phyloP scores from a whole-genome alignment of 2,329 filamentous ascomycete species.

The Phoma sp. region DNA sequence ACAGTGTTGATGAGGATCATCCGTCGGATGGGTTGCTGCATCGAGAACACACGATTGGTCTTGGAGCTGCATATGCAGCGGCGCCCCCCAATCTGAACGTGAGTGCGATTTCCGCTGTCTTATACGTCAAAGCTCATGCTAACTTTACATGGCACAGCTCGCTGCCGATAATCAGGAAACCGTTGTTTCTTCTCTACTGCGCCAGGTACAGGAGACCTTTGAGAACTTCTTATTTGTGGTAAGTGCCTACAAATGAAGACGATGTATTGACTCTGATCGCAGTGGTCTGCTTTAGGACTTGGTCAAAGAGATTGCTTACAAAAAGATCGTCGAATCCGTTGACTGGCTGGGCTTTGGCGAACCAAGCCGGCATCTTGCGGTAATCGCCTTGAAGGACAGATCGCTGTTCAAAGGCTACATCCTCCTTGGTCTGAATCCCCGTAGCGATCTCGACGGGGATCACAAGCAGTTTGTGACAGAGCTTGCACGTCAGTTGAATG shows the following conservation, averaged over 20 bases:
- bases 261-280: neutral
- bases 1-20: neutral
- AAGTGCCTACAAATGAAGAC: neutral
- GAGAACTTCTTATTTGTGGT: neutral
- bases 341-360: constrained; percentile 13
- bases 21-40: neutral
- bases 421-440: constrained; percentile 7
- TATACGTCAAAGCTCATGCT: neutral
- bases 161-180: neutral
- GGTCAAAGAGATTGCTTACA: neutral
- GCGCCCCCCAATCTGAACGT: constrained; percentile 6
- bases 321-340: neutral
- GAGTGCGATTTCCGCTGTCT: neutral
- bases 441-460: constrained; percentile 6
- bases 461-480: constrained; percentile 12
- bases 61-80: neutral
- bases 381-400: neutral
- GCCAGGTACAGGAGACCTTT: neutral
- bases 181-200: neutral
- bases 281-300: neutral
- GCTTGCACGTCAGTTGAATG: constrained; percentile 3
- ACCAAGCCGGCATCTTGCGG: constrained; percentile 6
- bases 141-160: neutral
- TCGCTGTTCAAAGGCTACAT: neutral
- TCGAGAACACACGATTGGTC: constrained; percentile 7